Evolutionary conservation across 2,329 filamentous ascomycete species (phyloP).

Genomic region (Pyricularia pennisetigena): DNA sequence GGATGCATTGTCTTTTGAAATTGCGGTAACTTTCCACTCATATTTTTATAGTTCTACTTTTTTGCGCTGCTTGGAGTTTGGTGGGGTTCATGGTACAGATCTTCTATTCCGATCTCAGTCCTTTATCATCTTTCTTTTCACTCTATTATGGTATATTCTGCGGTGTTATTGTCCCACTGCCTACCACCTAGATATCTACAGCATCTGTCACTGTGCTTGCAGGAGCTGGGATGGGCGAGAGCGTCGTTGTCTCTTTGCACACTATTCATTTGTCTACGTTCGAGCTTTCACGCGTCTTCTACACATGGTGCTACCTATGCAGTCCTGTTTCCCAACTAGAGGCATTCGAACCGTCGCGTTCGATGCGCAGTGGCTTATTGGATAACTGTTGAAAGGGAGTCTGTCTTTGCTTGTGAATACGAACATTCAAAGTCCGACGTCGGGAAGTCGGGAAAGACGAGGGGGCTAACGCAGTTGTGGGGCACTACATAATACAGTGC

Average conservation of each 20-base stretch:
- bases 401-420: neutral
- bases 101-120: neutral
- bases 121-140: neutral
- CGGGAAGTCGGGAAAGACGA: neutral
- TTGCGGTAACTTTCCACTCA: neutral
- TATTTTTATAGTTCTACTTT: neutral
- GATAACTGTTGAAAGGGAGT: neutral
- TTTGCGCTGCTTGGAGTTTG: neutral
- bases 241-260: neutral
- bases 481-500: too few relatives aligned
- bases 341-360: neutral
- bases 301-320: neutral
- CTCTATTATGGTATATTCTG: neutral
- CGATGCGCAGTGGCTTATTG: neutral
- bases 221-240: neutral
- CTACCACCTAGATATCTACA: neutral
- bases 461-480: neutral
- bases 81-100: neutral
- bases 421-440: neutral
- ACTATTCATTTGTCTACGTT: neutral
- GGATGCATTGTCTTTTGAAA: neutral
- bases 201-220: neutral
- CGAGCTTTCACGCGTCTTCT: neutral
- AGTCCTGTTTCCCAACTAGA: neutral
- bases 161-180: neutral